Conservation (phyloP, 345 rosid species). For the Moricandia moricandioides region DNA sequence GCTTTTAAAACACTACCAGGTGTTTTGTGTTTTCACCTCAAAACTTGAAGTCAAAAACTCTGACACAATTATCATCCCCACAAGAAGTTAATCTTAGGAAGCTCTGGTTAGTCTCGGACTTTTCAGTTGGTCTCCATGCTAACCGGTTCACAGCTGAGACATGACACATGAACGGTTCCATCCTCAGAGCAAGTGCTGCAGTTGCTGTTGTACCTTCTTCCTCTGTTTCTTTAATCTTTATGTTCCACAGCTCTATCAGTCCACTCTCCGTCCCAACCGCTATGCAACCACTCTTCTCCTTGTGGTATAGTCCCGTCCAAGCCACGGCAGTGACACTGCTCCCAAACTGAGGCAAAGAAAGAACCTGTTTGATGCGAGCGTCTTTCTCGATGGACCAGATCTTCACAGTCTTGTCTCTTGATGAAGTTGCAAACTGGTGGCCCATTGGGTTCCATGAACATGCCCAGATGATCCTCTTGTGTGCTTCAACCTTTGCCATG, state of each 20-base stretch:
- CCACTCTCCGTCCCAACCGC: conserved; percentile 88
- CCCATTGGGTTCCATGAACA: conserved; percentile 95
- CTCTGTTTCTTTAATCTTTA: conserved; percentile 34
- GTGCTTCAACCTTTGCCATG: conserved; percentile 75
- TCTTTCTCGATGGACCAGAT: conserved; percentile 66
- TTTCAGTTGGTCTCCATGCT: conserved; percentile 58
- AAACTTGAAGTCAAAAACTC: conserved; percentile 58
- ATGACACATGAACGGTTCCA: conserved; percentile 71
- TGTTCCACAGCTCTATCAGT: conserved; percentile 65
- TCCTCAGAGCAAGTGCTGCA: conserved; percentile 36
- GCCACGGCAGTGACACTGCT: conserved; percentile 87
- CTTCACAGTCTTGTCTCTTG: conserved; percentile 93
- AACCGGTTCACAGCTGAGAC: conserved; percentile 73
- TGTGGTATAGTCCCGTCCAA: conserved; percentile 67
- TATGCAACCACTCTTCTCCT: conserved; percentile 49
- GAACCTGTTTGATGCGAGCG: conserved; percentile 48
- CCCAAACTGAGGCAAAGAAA: conserved; percentile 56
- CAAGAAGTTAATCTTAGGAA: conserved; percentile 68
- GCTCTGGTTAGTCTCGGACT: conserved; percentile 30
- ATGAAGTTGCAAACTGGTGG: conserved; percentile 85
- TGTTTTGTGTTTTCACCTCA: conserved; percentile 19
- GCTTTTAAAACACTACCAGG: neutral
- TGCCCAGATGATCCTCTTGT: conserved; percentile 97
- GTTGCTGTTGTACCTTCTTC: conserved; percentile 37
- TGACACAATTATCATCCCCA: conserved; percentile 82